A percentile compares a stretch with the other conserved stretches of the same genome.
Evolutionary conservation across 208 protist genomes (phyloP).

Genomic region (Lotmaria passim): DNA sequence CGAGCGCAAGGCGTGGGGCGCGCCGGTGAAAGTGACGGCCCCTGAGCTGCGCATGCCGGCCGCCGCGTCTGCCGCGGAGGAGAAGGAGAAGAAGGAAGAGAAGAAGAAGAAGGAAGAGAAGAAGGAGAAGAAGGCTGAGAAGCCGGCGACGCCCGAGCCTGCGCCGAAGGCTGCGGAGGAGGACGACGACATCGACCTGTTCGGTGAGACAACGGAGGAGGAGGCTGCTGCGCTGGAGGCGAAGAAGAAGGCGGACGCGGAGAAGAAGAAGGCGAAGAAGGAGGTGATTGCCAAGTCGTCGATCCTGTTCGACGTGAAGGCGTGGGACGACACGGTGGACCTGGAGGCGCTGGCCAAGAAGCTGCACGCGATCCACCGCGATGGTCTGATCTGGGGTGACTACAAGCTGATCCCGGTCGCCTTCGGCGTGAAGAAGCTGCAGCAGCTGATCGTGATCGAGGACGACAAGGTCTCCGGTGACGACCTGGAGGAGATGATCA

Average conservation of each 20-base stretch:
- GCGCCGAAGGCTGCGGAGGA: constrained; percentile 20
- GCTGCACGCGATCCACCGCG: constrained; percentile 76
- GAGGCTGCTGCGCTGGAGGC: constrained; percentile 75
- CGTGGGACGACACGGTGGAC: constrained; percentile 91
- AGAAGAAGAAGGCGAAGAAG: constrained; percentile 77
- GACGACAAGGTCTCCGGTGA: constrained; percentile 95
- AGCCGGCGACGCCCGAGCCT: constrained; percentile 20
- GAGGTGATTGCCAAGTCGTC: constrained; percentile 84
- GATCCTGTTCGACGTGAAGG: constrained; percentile 92
- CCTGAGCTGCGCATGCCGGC: constrained; percentile 34
- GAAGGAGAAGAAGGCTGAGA: constrained; percentile 25
- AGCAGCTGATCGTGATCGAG: constrained; percentile 92
- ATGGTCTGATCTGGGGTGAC: constrained; percentile 90
- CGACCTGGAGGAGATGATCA: constrained; percentile 94
- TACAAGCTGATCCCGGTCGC: constrained; percentile 90
- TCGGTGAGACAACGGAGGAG: constrained; percentile 48
- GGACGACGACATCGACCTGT: constrained; percentile 36
- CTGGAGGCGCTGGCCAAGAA: constrained; percentile 83
- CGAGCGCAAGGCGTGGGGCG: constrained; percentile 59
- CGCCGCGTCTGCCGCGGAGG: constrained; percentile 13
- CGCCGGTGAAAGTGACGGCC: constrained; percentile 57
- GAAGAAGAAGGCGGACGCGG: no score
- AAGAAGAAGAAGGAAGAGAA: constrained; percentile 25
- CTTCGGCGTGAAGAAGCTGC: constrained; percentile 95
- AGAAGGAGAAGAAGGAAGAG: constrained; percentile 17